phyloP scores from a whole-genome alignment of 108 stramenopile genomes.

The Fragilaria radians region DNA sequence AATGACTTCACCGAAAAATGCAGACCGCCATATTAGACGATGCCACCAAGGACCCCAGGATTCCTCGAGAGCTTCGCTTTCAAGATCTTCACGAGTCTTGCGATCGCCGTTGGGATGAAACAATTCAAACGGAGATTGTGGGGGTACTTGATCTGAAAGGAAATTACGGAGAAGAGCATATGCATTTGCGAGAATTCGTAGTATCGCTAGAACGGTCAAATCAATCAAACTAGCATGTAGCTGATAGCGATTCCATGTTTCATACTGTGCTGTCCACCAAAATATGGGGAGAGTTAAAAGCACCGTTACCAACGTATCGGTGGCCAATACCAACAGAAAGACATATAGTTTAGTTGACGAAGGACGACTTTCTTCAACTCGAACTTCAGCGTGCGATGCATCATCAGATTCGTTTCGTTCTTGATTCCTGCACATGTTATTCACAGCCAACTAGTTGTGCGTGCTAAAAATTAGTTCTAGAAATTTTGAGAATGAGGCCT shows the following conservation, averaged over 20 bases:
- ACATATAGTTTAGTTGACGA: neutral
- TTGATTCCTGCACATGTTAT: no score
- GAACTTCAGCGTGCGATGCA: neutral
- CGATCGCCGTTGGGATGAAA: conserved; percentile 36
- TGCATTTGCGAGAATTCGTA: conserved; percentile 6
- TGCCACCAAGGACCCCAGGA: conserved; percentile 25
- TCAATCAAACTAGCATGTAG: conserved; percentile 29
- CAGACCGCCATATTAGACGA: conserved; percentile 20
- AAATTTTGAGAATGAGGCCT: no score
- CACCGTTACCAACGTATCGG: neutral
- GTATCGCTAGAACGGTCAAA: conserved; percentile 16
- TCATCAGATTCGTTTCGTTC: no score
- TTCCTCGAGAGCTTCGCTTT: conserved; percentile 54
- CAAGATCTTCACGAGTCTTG: conserved; percentile 49
- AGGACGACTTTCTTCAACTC: neutral
- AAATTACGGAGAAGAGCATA: conserved; percentile 14
- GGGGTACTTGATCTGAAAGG: conserved; percentile 11
- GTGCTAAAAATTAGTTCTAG: no score
- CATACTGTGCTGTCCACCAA: neutral
- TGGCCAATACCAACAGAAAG: neutral
- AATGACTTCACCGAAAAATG: conserved; percentile 28
- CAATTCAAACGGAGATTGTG: conserved; percentile 22
- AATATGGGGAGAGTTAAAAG: neutral
- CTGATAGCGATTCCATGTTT: conserved; percentile 12
- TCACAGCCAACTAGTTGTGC: no score